These are phyloP conservation scores for Tetragonia tetragonoides DNA, from an alignment of 148 eudicot species.

Conservation along the genomic window DNA sequence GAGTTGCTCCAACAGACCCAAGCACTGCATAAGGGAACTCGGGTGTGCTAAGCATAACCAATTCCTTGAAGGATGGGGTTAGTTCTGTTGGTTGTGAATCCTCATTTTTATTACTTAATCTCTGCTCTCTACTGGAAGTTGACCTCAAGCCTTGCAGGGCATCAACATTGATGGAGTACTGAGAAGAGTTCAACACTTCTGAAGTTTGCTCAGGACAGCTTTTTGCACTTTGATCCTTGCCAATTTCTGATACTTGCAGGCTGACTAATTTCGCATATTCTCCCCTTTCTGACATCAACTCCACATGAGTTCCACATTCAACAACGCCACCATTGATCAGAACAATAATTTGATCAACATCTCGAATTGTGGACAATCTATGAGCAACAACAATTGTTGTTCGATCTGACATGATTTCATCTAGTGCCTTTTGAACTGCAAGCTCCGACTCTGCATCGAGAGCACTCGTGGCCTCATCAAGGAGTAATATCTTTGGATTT, in stretches of 20 bases:
- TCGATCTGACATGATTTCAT: slow-evolving; percentile 44
- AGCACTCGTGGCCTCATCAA: slow-evolving; percentile 81
- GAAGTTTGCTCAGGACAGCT: slow-evolving; percentile 3
- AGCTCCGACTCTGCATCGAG: slow-evolving; percentile 74
- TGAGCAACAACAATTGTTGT: slow-evolving; percentile 71
- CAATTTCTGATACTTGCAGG: slow-evolving; percentile 51
- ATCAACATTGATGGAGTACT: background rate
- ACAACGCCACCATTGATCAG: slow-evolving; percentile 50
- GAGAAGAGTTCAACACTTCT: too few relatives aligned
- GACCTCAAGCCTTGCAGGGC: slow-evolving; percentile 16
- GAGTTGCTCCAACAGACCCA: slow-evolving; percentile 58
- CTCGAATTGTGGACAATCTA: slow-evolving; percentile 56
- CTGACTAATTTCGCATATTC: slow-evolving; percentile 52
- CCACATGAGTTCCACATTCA: slow-evolving; percentile 51
- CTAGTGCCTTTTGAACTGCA: slow-evolving; percentile 60
- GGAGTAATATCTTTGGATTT: slow-evolving; percentile 60
- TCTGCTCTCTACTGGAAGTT: slow-evolving; percentile 16
- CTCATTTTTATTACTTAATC: too few relatives aligned
- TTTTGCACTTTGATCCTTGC: background rate
- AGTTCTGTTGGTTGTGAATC: background rate
- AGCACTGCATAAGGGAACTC: slow-evolving; percentile 62
- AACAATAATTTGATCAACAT: slow-evolving; percentile 50
- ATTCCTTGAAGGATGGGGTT: slow-evolving; percentile 49
- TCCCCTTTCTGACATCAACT: slow-evolving; percentile 43
- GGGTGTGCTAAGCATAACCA: slow-evolving; percentile 46